A percentile compares a stretch with the other conserved stretches of the same genome.
phyloP scores from a whole-genome alignment of 2,329 filamentous ascomycete genomes.

The Fusarium abutilonis region DNA sequence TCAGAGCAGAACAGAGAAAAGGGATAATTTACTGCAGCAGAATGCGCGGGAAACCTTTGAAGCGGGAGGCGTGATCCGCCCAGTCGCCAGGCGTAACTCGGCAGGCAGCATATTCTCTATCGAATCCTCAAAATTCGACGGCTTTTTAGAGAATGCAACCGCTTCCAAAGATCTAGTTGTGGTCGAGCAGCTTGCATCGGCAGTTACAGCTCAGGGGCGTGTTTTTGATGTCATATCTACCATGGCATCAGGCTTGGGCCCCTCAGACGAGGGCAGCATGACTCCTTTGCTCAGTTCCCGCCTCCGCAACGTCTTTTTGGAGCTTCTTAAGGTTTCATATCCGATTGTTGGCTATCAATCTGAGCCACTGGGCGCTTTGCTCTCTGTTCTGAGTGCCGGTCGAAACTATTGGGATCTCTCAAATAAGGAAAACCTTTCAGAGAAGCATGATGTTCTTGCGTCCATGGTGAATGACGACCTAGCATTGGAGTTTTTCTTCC shows the following conservation, averaged over 20 bases:
- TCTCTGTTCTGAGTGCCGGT: constrained; percentile 70
- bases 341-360: constrained; percentile 76
- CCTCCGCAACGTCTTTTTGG: constrained; percentile 72
- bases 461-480: constrained; percentile 51
- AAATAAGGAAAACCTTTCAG: constrained; percentile 47
- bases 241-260: constrained; percentile 61
- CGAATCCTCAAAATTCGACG: constrained; percentile 67
- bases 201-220: constrained; percentile 60
- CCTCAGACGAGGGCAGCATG: constrained; percentile 58
- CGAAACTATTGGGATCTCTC: constrained; percentile 64
- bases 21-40: constrained; percentile 67
- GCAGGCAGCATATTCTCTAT: constrained; percentile 71
- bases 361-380: constrained; percentile 72
- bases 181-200: constrained; percentile 60
- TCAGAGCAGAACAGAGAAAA: constrained; percentile 68
- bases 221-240: constrained; percentile 64
- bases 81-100: constrained; percentile 63
- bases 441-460: constrained; percentile 49
- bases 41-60: constrained; percentile 67
- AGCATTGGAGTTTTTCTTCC: constrained; percentile 69
- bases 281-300: constrained; percentile 67
- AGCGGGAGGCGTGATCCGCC: constrained; percentile 55
- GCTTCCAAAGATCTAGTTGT: constrained; percentile 63
- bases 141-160: constrained; percentile 62
- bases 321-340: constrained; percentile 74